Base-by-base conservation (phyloP, 2,329 filamentous ascomycete genomes). In the Cytospora piceicola region DNA sequence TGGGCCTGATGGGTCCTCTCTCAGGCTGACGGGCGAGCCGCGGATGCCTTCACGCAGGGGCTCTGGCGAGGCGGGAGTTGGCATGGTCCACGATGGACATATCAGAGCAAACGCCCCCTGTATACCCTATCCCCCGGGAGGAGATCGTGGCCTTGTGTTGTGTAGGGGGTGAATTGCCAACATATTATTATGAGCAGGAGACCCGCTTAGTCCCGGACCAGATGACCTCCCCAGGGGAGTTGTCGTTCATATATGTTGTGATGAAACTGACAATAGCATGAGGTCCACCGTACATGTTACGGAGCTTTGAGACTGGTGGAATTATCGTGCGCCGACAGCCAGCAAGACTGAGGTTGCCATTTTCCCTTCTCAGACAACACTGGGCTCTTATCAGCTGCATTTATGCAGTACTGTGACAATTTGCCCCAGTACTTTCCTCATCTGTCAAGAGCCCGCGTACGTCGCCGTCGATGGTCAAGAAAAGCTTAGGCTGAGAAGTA, bases 1-100 rank as follows among this genome's bases (percentile, higher is more conserved):
- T 61, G 9, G 58, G 58, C n/a, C 30, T 61, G 8, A 61, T 61
- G 58, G 56, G 58, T 42, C 24, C 46, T 61, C 22, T 61, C 58
- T 3, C 58, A 61, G 15, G 4, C 12, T 8, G 14, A 20, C 17
- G 49, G 49, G 2, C 58, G 15, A 7, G 58, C 52, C 32, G 20
- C 49, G n/a, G 49, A 42, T 9, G 12, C 58, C 4, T 61, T 61
- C 46, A 53, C 22, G 12, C 22, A 20, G 2, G 30, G 22, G 14
- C 9, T 53, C 20, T 54, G 58, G 58, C 2, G 3, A 6, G n/a
- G 54, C n/a, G n/a, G 58, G 32, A 29, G 1, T 14, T 61, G 58
- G 58, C 11, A n/a, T n/a, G 58, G 58, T 5, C 58, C 49, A 24
- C 27, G 8, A 12, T 61, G 58, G 58, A 22, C 58, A 24, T 61